phyloP scores from a whole-genome alignment of 2,329 filamentous ascomycete genomes.

The Neospermospora avenae region DNA sequence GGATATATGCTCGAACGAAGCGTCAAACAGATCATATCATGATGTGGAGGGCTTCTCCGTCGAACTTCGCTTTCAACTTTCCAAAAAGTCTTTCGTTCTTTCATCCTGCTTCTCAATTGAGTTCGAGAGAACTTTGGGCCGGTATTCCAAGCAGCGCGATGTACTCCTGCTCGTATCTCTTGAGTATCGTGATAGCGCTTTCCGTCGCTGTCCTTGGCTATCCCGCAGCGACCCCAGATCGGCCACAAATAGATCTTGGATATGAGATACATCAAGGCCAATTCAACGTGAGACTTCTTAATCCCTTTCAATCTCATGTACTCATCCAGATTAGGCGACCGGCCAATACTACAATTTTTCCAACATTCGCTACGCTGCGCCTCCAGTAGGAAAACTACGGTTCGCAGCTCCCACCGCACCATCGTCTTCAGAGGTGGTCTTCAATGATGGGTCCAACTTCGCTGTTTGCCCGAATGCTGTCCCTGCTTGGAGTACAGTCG shows the following conservation, averaged over 20 bases:
- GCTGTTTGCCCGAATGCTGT: conserved; percentile 38
- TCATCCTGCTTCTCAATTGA: too few relatives aligned
- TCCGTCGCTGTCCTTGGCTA: not conserved
- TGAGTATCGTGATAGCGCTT: not conserved
- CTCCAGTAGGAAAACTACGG: conserved; percentile 41
- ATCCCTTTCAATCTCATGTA: not conserved
- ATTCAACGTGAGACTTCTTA: conserved; percentile 3
- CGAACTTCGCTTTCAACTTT: not conserved
- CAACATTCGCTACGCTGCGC: conserved; percentile 43
- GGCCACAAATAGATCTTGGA: conserved; percentile 8
- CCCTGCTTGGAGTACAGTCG: conserved; percentile 18
- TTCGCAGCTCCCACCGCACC: conserved; percentile 40
- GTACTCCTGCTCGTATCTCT: not conserved
- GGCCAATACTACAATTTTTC: conserved; percentile 39
- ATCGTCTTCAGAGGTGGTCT: conserved; percentile 29
- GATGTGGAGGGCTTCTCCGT: not conserved
- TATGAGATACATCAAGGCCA: conserved; percentile 8
- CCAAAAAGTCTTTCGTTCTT: not conserved
- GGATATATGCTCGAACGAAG: not conserved
- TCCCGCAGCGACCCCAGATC: not conserved
- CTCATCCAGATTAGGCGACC: conserved; percentile 8
- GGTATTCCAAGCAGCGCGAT: not conserved
- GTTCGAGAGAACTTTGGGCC: not conserved
- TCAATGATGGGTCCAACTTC: conserved; percentile 34
- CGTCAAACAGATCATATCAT: too few relatives aligned